Evolutionary conservation across 306 rosid species (phyloP), one percentile per base, ranked within the genome.

Genomic region (Mimosa bimucronata): DNA sequence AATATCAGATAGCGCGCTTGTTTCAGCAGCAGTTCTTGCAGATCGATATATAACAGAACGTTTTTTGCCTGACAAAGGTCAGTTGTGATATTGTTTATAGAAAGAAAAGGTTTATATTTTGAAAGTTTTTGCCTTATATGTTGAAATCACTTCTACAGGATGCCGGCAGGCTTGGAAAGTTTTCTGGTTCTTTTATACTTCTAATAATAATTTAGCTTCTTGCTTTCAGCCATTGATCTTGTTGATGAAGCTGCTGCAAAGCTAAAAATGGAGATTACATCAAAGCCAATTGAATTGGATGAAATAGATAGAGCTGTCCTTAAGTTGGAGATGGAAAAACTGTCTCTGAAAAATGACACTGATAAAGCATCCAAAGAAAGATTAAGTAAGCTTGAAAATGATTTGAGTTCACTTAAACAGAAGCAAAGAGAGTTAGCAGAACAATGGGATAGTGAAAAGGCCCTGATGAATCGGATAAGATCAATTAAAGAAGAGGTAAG

Each of bases 221-320:
- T 64, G 42, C 15, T 84, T 89, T 76, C 92, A 93, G 99, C 99
- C 73, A 96, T 96, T 82, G 98, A 96, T 87, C 97, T 93, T 28
- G 99, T 96, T 41, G 99, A 96, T 81, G 99, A 96, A 85, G 98
- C 99, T 79, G 99, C 98, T 74, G 98, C 99, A 25, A 93, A 93
- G 85, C 87, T 96, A 87, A 96, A 93, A 86, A 93, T 96, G 97
- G 98, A 96, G 84, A 93, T 96, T 69, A 91, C 99, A 66, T 96
- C 98, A 55, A 96, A 96, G 89, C 98, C 99, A 76, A 96, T 89
- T 0, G 99, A 96, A 83, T 84, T 96, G 88, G 97, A 93, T 74
- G 99, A 93, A 89, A 77, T 90, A 85, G 99, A 95, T 71, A 85
- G 97, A 83, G 92, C 94, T 0, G 86, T 96, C 75, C 83, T 96